Evolutionary conservation across 108 stramenopile genomes (phyloP), one percentile per base, ranked within the genome.

Genomic region (Cyclotella kingstonii): DNA sequence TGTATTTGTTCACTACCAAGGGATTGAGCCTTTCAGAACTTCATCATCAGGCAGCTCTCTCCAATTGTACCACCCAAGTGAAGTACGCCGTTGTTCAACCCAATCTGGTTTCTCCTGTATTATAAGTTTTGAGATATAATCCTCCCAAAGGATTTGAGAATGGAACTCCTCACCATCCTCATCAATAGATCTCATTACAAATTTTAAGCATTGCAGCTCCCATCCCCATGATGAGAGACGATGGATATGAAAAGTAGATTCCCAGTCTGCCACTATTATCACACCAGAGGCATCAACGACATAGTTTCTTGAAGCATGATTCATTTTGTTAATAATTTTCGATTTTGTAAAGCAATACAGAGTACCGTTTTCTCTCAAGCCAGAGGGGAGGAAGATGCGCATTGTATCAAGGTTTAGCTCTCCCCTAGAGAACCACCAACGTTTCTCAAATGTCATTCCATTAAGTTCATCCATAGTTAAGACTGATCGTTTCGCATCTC

Each of bases 1-100:
- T n/a, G n/a, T n/a, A n/a, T n/a, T n/a, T n/a, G n/a, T n/a, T n/a
- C n/a, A n/a, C n/a, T n/a, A n/a, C 54, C 54, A 55, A 21, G 35
- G 54, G n/a, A 56, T 21, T 6, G 10, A 12, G 28, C 8, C 26
- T 14, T 56, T 21, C 26, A 56, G 56, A 15, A 44, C 63, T 31
- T 65, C 63, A 48, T 66, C 65, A 33, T 66, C 65, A 4, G 65
- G 65, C 21, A 66, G 46, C 54, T 66, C 65, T 25, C 65, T 44
- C 45, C 25, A 66, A 12, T 56, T 35, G 29, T 39, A 47, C 28
- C 44, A 42, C 12, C 55, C 41, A 6, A 22, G 23, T 38, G 36
- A 38, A 8, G 6, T 31, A 31, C 50, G 35, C 3, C 6, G 9
- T 11, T 23, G 30, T 40, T 25, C 30, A 22, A 66, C 35, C 25